phyloP scores from a whole-genome alignment of 495 filamentous ascomycete species.

The Tuber umbilicatum region DNA sequence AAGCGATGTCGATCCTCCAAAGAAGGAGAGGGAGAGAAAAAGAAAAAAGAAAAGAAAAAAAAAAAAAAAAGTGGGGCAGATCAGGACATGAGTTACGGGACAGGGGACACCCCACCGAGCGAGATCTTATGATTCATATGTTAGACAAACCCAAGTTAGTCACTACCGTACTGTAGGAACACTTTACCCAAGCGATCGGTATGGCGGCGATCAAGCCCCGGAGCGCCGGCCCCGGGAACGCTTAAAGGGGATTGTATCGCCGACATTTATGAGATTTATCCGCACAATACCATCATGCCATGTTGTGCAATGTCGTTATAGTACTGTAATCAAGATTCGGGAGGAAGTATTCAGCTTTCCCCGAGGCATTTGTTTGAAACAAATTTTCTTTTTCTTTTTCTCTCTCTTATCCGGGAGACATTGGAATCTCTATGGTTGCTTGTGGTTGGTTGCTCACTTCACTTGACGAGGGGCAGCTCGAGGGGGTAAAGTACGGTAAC shows the following conservation, averaged over 20 bases:
- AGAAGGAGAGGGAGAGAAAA: background rate
- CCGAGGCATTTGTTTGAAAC: slow-evolving; percentile 2
- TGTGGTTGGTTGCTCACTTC: background rate
- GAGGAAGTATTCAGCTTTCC: background rate
- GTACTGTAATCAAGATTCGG: background rate
- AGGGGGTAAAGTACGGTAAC: background rate
- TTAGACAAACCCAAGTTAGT: background rate
- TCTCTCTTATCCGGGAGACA: background rate
- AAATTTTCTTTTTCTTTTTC: background rate
- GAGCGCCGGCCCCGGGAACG: background rate
- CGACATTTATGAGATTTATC: background rate
- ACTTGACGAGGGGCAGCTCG: background rate
- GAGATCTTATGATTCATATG: slow-evolving; percentile 6
- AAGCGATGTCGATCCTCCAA: background rate
- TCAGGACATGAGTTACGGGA: background rate
- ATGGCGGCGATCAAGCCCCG: background rate
- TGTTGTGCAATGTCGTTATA: background rate
- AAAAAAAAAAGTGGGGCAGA: background rate
- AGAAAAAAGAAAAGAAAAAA: background rate
- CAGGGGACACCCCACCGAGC: background rate
- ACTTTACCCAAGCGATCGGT: background rate
- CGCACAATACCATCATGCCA: background rate
- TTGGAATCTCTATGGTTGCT: background rate
- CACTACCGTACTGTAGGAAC: background rate
- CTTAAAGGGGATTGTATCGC: background rate